Percentiles rank a stretch among this genome's conserved stretches.
Conservation (phyloP, 2,329 filamentous ascomycete species). For the Fusarium sp. region DNA sequence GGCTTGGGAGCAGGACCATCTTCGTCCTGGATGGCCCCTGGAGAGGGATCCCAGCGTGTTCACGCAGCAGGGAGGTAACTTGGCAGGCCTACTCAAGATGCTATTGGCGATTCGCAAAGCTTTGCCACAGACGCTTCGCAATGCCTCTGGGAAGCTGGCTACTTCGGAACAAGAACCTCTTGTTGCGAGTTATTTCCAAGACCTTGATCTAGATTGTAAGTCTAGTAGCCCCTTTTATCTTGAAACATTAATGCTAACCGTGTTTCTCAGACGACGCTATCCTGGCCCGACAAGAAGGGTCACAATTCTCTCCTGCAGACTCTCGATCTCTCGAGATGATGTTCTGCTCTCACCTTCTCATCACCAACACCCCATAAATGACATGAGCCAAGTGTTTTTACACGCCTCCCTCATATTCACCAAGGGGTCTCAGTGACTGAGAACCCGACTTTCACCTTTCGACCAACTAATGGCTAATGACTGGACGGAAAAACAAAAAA, state of each 20-base stretch:
- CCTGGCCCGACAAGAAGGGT: slow-evolving; percentile 57
- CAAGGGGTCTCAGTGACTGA: not conserved
- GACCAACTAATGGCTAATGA: slow-evolving; percentile 45
- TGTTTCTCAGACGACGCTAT: slow-evolving; percentile 46
- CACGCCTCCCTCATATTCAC: not conserved
- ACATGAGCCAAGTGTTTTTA: not conserved
- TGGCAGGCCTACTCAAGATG: slow-evolving; percentile 67
- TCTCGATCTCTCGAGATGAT: slow-evolving; percentile 60
- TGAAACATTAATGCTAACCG: slow-evolving; percentile 5
- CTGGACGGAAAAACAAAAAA: slow-evolving; percentile 35
- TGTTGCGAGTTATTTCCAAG: slow-evolving; percentile 62
- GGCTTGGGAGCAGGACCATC: slow-evolving; percentile 69
- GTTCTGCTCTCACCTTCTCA: slow-evolving; percentile 58
- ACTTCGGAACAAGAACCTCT: slow-evolving; percentile 57
- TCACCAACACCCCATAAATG: slow-evolving; percentile 46
- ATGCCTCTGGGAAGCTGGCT: slow-evolving; percentile 58
- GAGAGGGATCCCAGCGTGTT: slow-evolving; percentile 64
- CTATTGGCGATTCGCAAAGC: slow-evolving; percentile 67
- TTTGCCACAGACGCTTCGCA: slow-evolving; percentile 60
- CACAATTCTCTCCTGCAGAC: slow-evolving; percentile 59
- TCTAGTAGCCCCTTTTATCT: slow-evolving; percentile 17
- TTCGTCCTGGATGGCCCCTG: slow-evolving; percentile 67
- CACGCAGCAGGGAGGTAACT: slow-evolving; percentile 64
- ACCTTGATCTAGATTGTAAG: slow-evolving; percentile 66
- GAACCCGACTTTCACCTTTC: slow-evolving; percentile 11